Base-by-base conservation (phyloP, 257 asterid species). In the Lycium ferocissimum region DNA sequence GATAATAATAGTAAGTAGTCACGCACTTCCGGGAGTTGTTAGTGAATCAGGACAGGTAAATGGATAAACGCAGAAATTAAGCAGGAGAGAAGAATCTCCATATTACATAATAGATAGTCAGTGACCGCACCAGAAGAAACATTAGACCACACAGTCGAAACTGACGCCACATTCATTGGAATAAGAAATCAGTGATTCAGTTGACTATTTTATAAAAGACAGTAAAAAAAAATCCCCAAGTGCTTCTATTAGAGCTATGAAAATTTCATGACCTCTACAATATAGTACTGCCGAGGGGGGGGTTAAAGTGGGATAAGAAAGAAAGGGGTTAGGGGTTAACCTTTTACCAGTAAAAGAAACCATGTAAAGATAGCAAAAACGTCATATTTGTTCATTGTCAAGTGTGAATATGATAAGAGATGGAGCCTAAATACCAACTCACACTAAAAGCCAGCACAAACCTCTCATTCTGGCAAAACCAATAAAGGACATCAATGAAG, bases 381-480 rank as follows among this genome's bases (percentile, higher is more conserved):
- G n/a, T 20, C 61, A 20, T 49, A 47, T 20, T 73, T 49, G 61
- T 47, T 47, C 61, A 33, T 66, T 66, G n/a, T 33, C 45, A 66
- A 75, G 40, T 18, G 80, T n/a, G 9, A 72, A n/a, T 73, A 45
- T 73, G 40, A n/a, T 20, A 26, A 47, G 53, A 20, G 80, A 11
- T 73, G 43, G 81, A 73, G 81, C 61, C n/a, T 7, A 45, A 47
- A 20, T 73, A 45, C 56, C 12, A 73, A 10, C 40, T 73, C 61
- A 47, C 80, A 45, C 61, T 75, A 75, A 47, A 26, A 75, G 61
- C 7, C 43, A 75, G 43, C 61, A 75, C 43, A 13, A 49, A 73
- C 20, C 56, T 33, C 49, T 49, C 20, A 3, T 12, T 47, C 43
- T 20, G 3, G 43, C 37, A 75, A 38, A 20, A 75, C 43, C 38